phyloP scores from a whole-genome alignment of 331 rosid genomes.

The Cucumis variabilis region DNA sequence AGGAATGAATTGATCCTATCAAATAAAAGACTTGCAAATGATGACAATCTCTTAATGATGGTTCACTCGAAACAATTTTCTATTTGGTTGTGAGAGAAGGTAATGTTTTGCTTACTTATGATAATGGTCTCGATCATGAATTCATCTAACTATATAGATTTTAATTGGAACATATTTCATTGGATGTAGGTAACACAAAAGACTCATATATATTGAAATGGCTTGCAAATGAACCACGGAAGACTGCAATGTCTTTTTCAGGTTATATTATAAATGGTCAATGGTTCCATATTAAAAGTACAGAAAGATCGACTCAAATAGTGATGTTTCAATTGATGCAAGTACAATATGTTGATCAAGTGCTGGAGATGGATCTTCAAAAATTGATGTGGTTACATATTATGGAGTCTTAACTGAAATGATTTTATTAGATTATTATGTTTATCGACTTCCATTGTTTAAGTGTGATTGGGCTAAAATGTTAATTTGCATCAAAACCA shows the following conservation, averaged over 20 bases:
- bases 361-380: not conserved
- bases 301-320: not conserved
- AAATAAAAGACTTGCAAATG: not conserved
- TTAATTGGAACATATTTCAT: not conserved
- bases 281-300: not conserved
- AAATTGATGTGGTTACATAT: not conserved
- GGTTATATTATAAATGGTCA: slow-evolving; percentile 20
- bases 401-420: slow-evolving; percentile 7
- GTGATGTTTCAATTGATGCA: slow-evolving; percentile 15
- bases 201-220: not conserved
- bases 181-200: not conserved
- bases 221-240: not conserved
- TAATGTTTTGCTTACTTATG: not conserved
- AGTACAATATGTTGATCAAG: not conserved
- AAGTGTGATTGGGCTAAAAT: slow-evolving; percentile 27
- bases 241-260: not conserved
- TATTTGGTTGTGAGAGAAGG: not conserved
- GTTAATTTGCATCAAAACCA: not conserved
- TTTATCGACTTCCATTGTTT: not conserved
- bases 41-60: not conserved
- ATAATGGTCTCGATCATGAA: not conserved
- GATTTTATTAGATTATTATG: not conserved
- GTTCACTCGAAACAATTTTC: not conserved
- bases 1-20: not conserved
- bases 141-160: not conserved